phyloP scores from a whole-genome alignment of 1,284 basidiomycete genomes.

The Kwoniella shivajii region DNA sequence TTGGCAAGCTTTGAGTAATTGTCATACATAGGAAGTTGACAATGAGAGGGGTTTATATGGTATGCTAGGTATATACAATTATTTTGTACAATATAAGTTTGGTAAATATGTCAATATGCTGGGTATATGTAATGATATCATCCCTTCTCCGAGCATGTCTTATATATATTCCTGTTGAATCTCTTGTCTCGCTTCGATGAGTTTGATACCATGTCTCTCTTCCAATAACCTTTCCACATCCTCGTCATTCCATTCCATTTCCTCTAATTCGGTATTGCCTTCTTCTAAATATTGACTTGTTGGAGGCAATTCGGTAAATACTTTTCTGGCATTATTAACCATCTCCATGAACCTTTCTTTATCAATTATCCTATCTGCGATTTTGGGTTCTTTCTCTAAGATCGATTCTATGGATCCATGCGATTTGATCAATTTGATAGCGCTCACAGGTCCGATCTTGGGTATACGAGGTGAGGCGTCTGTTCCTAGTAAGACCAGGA shows the following conservation, averaged over 20 bases:
- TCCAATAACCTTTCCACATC: slow-evolving; percentile 37
- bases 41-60: neutral
- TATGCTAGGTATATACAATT: slow-evolving; percentile 2
- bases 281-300: slow-evolving; percentile 9
- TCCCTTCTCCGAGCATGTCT: too few relatives aligned
- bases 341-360: slow-evolving; percentile 40
- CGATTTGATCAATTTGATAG: slow-evolving; percentile 69
- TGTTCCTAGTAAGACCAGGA: slow-evolving; percentile 79
- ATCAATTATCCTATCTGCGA: slow-evolving; percentile 22
- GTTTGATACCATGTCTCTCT: slow-evolving; percentile 36
- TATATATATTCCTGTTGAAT: too few relatives aligned
- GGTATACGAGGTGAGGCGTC: slow-evolving; percentile 82
- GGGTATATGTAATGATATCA: too few relatives aligned
- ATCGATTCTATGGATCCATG: slow-evolving; percentile 74
- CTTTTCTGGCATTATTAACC: slow-evolving; percentile 41
- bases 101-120: neutral
- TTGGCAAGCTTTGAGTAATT: too few relatives aligned
- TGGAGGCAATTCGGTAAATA: slow-evolving; percentile 50
- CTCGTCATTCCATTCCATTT: slow-evolving; percentile 21
- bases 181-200: slow-evolving; percentile 17
- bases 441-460: slow-evolving; percentile 72
- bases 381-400: slow-evolving; percentile 55
- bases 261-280: slow-evolving; percentile 15
- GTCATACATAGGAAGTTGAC: too few relatives aligned
- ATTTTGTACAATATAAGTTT: neutral